A percentile compares a stretch with the other conserved stretches of the same genome.
These are phyloP conservation scores for Daldinia sp. DNA, from an alignment of 2,329 filamentous ascomycete species.

Conservation along the genomic window DNA sequence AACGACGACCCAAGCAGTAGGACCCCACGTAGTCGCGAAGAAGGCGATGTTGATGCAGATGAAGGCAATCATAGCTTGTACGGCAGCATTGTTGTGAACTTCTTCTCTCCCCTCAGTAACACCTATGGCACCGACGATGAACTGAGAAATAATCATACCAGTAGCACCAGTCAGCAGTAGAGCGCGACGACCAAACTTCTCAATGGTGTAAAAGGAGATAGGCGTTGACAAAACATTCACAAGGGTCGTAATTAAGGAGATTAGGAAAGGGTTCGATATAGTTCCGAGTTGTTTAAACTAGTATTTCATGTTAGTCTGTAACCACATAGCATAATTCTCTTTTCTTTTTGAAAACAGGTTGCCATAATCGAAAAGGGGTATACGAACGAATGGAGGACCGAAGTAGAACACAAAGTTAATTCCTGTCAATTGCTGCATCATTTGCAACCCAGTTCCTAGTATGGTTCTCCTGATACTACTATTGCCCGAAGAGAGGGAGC, in stretches of 20 bases:
- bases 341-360: background rate
- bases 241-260: slow-evolving; percentile 78
- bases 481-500: slow-evolving; percentile 66
- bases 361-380: background rate
- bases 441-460: slow-evolving; percentile 52
- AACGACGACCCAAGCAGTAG: slow-evolving; percentile 75
- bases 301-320: background rate
- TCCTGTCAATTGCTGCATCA: slow-evolving; percentile 50
- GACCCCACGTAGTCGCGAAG: slow-evolving; percentile 83
- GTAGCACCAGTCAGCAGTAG: slow-evolving; percentile 76
- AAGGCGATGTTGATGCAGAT: slow-evolving; percentile 85
- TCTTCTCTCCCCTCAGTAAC: slow-evolving; percentile 56
- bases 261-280: slow-evolving; percentile 76
- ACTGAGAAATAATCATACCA: slow-evolving; percentile 77
- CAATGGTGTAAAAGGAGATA: slow-evolving; percentile 78
- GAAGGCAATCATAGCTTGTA: slow-evolving; percentile 74
- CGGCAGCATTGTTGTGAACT: slow-evolving; percentile 52
- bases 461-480: slow-evolving; percentile 68
- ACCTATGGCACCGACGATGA: slow-evolving; percentile 74
- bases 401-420: slow-evolving; percentile 75
- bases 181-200: slow-evolving; percentile 75
- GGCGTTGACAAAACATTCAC: slow-evolving; percentile 81
- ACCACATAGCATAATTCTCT: background rate
- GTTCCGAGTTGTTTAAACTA: slow-evolving; percentile 71
- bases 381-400: slow-evolving; percentile 70